Conservation (phyloP, 1,139 yeast species). For the Insectozyma bohioensis region DNA sequence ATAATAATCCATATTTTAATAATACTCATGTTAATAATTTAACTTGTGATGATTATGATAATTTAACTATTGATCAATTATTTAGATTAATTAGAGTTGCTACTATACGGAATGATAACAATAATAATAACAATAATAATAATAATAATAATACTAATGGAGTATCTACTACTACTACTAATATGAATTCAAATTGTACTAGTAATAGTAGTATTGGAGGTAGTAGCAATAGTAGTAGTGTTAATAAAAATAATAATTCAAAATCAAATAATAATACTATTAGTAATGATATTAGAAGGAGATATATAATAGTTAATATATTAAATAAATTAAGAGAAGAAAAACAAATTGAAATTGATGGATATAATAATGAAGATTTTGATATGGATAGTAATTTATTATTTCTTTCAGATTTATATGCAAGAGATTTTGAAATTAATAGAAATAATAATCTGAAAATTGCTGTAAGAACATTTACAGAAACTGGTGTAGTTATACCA, state of each 20-base stretch:
- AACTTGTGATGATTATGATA: constrained; percentile 43
- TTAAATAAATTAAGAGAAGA: constrained; percentile 40
- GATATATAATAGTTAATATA: constrained; percentile 37
- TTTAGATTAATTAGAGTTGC: constrained; percentile 31
- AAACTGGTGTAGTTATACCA: constrained; percentile 76
- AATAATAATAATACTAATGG: too few relatives aligned
- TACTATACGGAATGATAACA: constrained; percentile 7
- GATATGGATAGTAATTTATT: constrained; percentile 47
- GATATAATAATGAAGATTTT: constrained; percentile 34
- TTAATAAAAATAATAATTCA: too few relatives aligned
- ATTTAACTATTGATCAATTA: constrained; percentile 36
- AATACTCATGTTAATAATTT: constrained; percentile 17
- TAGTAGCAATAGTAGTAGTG: background rate
- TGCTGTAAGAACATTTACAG: constrained; percentile 65
- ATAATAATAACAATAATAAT: constrained; percentile 3
- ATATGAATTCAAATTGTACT: too few relatives aligned
- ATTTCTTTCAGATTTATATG: constrained; percentile 41
- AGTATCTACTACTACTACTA: too few relatives aligned
- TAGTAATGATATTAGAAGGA: constrained; percentile 34
- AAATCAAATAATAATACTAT: constrained; percentile 12
- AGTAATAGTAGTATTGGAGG: too few relatives aligned
- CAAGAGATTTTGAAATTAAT: constrained; percentile 38
- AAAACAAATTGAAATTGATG: constrained; percentile 35
- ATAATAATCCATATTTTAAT: constrained; percentile 8
- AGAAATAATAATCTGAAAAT: constrained; percentile 29